phyloP scores from a whole-genome alignment of 371 early-diverging fungal genomes.

The Rhizopus stolonifer region DNA sequence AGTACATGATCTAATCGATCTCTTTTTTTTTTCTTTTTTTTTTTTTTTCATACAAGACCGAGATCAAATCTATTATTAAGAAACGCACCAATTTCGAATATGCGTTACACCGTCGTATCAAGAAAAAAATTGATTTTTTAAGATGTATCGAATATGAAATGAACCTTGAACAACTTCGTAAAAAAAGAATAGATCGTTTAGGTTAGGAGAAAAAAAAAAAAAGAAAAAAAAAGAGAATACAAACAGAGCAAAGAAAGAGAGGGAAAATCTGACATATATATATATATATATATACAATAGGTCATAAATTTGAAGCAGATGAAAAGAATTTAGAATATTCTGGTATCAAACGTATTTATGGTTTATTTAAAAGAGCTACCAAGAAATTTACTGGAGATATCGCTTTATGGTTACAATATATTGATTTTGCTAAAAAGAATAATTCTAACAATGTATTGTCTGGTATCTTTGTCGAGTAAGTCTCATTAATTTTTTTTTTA shows the following conservation, averaged over 20 bases:
- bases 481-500: too few relatives aligned
- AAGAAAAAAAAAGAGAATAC: neutral
- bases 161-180: slow-evolving; percentile 83
- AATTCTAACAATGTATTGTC: slow-evolving; percentile 69
- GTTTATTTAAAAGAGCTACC: slow-evolving; percentile 79
- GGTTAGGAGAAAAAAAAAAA: slow-evolving; percentile 10
- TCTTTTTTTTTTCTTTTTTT: too few relatives aligned
- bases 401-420: slow-evolving; percentile 88
- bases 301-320: neutral
- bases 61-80: slow-evolving; percentile 87
- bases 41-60: too few relatives aligned
- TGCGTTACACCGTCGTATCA: slow-evolving; percentile 74
- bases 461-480: slow-evolving; percentile 69
- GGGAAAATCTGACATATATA: too few relatives aligned
- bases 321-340: slow-evolving; percentile 48
- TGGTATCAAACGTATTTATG: slow-evolving; percentile 67
- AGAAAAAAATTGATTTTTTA: slow-evolving; percentile 78
- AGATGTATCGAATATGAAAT: slow-evolving; percentile 93
- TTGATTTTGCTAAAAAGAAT: slow-evolving; percentile 72
- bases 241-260: too few relatives aligned
- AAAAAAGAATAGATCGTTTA: slow-evolving; percentile 72
- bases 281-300: too few relatives aligned
- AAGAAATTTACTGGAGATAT: slow-evolving; percentile 80
- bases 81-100: slow-evolving; percentile 89
- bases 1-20: too few relatives aligned